Evolutionary conservation across 2,329 filamentous ascomycete species (phyloP).

Genomic region (Beauveria sp.): DNA sequence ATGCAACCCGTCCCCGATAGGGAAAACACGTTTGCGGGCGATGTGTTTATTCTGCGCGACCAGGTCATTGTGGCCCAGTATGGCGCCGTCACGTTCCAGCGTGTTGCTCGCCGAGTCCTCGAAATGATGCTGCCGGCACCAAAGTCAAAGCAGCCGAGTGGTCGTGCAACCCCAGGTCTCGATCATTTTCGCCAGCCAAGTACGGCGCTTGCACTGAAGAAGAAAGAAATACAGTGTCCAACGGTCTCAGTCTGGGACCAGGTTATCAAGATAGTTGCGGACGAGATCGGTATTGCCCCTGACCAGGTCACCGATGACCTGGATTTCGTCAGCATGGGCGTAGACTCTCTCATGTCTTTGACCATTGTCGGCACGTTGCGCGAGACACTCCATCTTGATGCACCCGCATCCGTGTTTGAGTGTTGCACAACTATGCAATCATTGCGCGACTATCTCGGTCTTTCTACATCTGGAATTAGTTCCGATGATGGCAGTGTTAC

Average conservation of each 20-base stretch:
- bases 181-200: no score
- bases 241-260: not conserved
- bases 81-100: slow-evolving; percentile 56
- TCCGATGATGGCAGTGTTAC: no score
- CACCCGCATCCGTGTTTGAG: not conserved
- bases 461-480: no score
- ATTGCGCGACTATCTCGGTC: no score
- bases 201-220: not conserved
- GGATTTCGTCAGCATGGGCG: not conserved
- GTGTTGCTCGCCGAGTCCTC: slow-evolving; percentile 56
- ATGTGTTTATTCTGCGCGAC: slow-evolving; percentile 46
- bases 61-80: slow-evolving; percentile 38
- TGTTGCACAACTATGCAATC: no score
- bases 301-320: not conserved
- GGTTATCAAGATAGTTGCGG: not conserved
- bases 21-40: slow-evolving; percentile 39
- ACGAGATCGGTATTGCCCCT: not conserved
- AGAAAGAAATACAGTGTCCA: not conserved
- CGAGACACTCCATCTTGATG: not conserved
- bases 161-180: not conserved
- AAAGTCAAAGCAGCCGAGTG: not conserved
- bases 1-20: slow-evolving; percentile 39
- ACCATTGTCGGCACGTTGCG: not conserved
- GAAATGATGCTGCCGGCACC: slow-evolving; percentile 50
- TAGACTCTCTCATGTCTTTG: not conserved